Evolutionary conservation across 257 asterid genomes (phyloP).

Genomic region (Coffea eugenioides): DNA sequence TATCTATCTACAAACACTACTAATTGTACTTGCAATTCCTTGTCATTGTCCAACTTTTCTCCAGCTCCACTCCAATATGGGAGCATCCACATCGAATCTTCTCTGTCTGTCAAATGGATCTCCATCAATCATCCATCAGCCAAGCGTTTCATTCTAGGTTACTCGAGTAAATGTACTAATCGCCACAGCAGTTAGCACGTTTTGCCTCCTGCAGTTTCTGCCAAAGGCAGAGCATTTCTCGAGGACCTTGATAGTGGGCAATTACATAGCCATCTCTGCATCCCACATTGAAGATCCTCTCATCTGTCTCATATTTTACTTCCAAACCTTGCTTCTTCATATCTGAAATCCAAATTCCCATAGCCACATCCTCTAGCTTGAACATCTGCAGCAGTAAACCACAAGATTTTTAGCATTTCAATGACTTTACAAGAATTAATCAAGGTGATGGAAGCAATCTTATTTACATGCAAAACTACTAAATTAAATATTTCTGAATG

Average conservation of each 20-base stretch:
- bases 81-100: neutral
- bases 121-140: neutral
- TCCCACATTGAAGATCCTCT: conserved; percentile 71
- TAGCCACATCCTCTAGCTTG: conserved; percentile 94
- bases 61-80: conserved; percentile 7
- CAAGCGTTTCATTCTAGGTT: neutral
- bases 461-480: neutral
- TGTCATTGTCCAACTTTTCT: neutral
- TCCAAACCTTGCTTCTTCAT: conserved; percentile 66
- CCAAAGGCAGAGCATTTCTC: conserved; percentile 93
- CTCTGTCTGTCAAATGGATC: neutral
- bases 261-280: conserved; percentile 80
- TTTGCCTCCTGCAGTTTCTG: conserved; percentile 79
- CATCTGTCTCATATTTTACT: conserved; percentile 72
- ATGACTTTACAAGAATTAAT: neutral
- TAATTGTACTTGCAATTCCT: neutral
- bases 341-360: conserved; percentile 95
- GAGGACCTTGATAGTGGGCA: conserved; percentile 92
- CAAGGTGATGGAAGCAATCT: neutral
- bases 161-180: conserved; percentile 27
- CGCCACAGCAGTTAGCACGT: conserved; percentile 70
- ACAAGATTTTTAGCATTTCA: neutral
- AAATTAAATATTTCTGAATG: neutral
- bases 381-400: conserved; percentile 55
- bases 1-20: neutral